A percentile compares a stretch with the other conserved stretches of the same genome.
phyloP scores from a whole-genome alignment of 148 eudicot genomes.

The Diospyros kaki region DNA sequence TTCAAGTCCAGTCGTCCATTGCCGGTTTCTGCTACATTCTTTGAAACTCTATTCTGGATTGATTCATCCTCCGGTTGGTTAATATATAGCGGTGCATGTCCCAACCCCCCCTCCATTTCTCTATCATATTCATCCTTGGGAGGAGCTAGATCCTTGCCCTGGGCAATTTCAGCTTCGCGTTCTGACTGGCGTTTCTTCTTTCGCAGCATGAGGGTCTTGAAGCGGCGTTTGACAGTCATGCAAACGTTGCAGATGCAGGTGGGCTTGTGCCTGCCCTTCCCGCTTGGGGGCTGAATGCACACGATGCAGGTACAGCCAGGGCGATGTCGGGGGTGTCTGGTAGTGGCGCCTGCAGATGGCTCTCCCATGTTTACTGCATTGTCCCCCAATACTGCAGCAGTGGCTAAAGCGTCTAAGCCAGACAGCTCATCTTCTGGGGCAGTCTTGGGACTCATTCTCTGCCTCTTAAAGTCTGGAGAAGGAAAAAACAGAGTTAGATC shows the following conservation, averaged over 20 bases:
- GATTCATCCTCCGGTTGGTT: slow-evolving; percentile 26
- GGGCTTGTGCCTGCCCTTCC: slow-evolving; percentile 80
- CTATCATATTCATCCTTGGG: slow-evolving; percentile 13
- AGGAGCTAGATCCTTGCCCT: slow-evolving; percentile 23
- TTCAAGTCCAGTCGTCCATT: slow-evolving; percentile 70
- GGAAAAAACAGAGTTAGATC: no score
- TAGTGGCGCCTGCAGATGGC: slow-evolving; percentile 56
- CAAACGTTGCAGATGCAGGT: slow-evolving; percentile 79
- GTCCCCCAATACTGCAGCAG: slow-evolving; percentile 83
- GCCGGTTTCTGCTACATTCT: slow-evolving; percentile 25
- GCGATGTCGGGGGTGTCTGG: slow-evolving; percentile 84
- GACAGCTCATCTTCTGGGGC: slow-evolving; percentile 54
- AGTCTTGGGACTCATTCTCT: slow-evolving; percentile 27
- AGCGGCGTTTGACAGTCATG: slow-evolving; percentile 75
- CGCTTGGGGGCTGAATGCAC: slow-evolving; percentile 95
- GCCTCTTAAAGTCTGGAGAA: slow-evolving; percentile 51
- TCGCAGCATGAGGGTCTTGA: slow-evolving; percentile 78
- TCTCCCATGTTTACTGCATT: slow-evolving; percentile 32
- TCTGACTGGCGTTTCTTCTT: slow-evolving; percentile 70
- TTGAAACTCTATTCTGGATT: slow-evolving; percentile 4
- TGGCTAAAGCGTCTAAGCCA: slow-evolving; percentile 82
- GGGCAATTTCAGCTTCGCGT: slow-evolving; percentile 52
- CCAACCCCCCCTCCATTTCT: slow-evolving; percentile 22
- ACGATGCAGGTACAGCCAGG: slow-evolving; percentile 90
- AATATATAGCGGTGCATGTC: slow-evolving; percentile 15